Evolutionary conservation across 2,329 filamentous ascomycete species (phyloP), one percentile per base, ranked within the genome.

Genomic region (Cytospora leucostoma): DNA sequence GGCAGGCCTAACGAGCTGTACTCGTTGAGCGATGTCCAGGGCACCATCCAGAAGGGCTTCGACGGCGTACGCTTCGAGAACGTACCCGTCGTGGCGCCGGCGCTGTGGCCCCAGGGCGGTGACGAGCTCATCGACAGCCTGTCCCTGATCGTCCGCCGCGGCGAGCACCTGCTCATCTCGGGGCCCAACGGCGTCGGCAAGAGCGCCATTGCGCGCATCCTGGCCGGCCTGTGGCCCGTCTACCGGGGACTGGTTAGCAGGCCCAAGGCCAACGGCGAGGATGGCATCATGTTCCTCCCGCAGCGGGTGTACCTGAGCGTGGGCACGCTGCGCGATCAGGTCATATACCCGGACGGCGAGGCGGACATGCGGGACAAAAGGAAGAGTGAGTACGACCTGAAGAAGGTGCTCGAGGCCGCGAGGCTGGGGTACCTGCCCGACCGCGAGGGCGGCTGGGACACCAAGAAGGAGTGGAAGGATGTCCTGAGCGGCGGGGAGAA

Each of bases 231-330:
- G 11, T 99, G 96, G 95, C 96, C 95, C 0, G 90, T 96, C 0
- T 99, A 98, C 74, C 90, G 95, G 52, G 95, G 95, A 3, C 82
- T 99, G 2, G 92, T 97, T 19, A 96, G 91, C 64, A 87, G 93
- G 1, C 94, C 95, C 3, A 92, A 95, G 71, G 84, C 80, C 47
- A 85, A 86, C 50, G 93, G 93, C 47, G 84, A 89, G 66, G 94
- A 98, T 68, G 95, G 95, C 64, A 96, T 99, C 78, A 98, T 99
- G 93, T 98, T 99, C 78, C 83, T 99, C 12, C 95, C 95, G 0
- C 95, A 99, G 75, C 85, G 94, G 17, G 93, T 94, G 0, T 98
- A 98, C 71, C 85, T 98, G 38, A 94, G 89, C 74, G 90, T 94
- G 27, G 95, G 95, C 40, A 98, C 95, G 1, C 82, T 98, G 11